Conservation (phyloP, 257 asterid genomes). For the Nicotiana knightiana region DNA sequence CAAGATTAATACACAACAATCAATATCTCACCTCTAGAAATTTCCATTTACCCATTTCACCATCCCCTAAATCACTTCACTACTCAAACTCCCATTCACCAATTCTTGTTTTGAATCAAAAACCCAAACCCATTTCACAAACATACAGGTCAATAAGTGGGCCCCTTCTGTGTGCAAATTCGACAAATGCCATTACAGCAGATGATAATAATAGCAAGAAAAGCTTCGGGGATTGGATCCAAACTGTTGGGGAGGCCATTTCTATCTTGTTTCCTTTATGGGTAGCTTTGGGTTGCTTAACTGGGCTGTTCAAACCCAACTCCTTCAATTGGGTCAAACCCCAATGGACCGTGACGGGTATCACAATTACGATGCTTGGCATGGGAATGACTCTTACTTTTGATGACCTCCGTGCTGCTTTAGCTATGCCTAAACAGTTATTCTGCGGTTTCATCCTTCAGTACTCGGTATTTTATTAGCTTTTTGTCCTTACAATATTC, state of each 20-base stretch:
- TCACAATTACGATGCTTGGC: conserved; percentile 88
- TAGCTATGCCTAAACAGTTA: conserved; percentile 85
- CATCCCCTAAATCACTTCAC: not conserved
- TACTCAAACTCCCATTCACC: conserved; percentile 6
- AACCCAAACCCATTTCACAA: conserved; percentile 16
- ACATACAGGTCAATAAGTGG: conserved; percentile 12
- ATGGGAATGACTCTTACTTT: conserved; percentile 94
- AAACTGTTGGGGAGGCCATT: conserved; percentile 49
- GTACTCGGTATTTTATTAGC: conserved; percentile 45
- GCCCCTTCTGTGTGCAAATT: conserved; percentile 37
- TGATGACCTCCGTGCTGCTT: conserved; percentile 77
- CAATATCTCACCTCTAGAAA: conserved; percentile 5
- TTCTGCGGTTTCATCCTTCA: conserved; percentile 63
- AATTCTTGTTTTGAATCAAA: not conserved
- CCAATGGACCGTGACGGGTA: conserved; percentile 73
- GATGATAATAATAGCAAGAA: conserved; percentile 13
- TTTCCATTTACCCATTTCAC: not conserved
- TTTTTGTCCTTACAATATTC: not conserved
- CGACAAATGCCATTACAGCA: conserved; percentile 35
- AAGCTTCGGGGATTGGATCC: conserved; percentile 38
- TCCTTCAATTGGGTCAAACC: conserved; percentile 78
- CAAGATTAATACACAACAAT: not conserved
- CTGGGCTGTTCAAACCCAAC: conserved; percentile 57
- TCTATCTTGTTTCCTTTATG: conserved; percentile 77
- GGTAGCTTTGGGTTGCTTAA: conserved; percentile 83